Base-by-base conservation (phyloP, 1,284 basidiomycete genomes). In the Pseudomicrostroma phylloplanum region DNA sequence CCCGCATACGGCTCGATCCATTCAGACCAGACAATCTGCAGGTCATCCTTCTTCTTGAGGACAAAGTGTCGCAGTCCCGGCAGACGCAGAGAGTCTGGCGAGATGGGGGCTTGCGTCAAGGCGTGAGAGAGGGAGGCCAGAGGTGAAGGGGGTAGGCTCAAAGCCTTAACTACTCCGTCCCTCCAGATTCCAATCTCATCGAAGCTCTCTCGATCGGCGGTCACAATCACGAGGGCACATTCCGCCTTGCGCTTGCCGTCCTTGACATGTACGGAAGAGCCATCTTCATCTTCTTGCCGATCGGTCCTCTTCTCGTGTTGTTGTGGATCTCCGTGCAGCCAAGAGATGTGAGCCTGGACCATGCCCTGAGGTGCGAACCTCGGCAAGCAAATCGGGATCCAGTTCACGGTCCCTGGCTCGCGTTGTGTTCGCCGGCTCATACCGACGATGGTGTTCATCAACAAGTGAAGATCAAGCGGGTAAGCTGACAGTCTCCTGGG, bases 301-400 rank as follows among this genome's bases (percentile, higher is more conserved):
- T 23, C 19, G 59, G 36, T 26, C 13, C 21, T 17, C 25, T 19
- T 42, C 13, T 56, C 58, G n/a, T 19, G 17, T 6, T 57, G 60
- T 57, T 57, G 39, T 56, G 67, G 39, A 57, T 60, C 42, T 43
- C 9, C 9, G 25, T 81, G 81, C 21, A 88, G 79, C 78, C 89
- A 94, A 42, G 87, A 87, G 59, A 96, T 86, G 73, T 94, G 96
- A 17, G 91, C 90, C 79, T 98, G 92, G 19, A 96, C 87, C 79
- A 97, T 97, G 0, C 89, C 90, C 1, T 87, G 82, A 0, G 91
- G 83, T 70, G 96, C 93, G 82, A 91, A 96, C 76, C 92, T 92
- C 0, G 96, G 94, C 11, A 99, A 84, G 77, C 94, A 98, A 56
- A 99, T 85, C 0, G 96, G 96, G 1, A 97, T 84, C 91, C 92